Evolutionary conservation across 1,284 basidiomycete species (phyloP).

Genomic region (Pseudozyma flocculosa): DNA sequence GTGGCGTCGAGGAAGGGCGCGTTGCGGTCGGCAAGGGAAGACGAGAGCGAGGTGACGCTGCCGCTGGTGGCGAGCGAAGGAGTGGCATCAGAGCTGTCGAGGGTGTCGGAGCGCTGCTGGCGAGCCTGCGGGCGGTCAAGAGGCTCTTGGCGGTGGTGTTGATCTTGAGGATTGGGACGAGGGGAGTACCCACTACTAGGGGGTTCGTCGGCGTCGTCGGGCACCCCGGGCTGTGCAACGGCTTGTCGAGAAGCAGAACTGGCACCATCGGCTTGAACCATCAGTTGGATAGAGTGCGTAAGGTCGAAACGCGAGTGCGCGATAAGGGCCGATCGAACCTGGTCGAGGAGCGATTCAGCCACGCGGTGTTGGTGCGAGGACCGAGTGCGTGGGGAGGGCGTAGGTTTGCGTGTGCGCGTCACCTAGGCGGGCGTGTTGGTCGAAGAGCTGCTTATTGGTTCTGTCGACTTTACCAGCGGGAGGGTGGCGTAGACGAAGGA

Average conservation of each 20-base stretch:
- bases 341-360: background rate
- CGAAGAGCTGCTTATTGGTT: no score
- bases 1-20: background rate
- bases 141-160: slow-evolving; percentile 5
- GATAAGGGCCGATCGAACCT: background rate
- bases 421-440: no score
- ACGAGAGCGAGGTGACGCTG: slow-evolving; percentile 20
- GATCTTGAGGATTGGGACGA: slow-evolving; percentile 4
- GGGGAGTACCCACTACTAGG: slow-evolving; percentile 48
- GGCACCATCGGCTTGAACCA: slow-evolving; percentile 38
- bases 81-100: background rate
- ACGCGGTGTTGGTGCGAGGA: no score
- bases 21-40: slow-evolving; percentile 6
- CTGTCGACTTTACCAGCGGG: no score
- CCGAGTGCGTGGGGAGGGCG: no score
- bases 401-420: no score
- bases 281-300: slow-evolving; percentile 14
- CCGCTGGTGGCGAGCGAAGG: slow-evolving; percentile 5
- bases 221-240: slow-evolving; percentile 35
- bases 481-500: no score
- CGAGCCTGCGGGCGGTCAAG: slow-evolving; percentile 10
- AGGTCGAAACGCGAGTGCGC: background rate
- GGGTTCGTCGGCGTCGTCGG: slow-evolving; percentile 37
- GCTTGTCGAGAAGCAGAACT: slow-evolving; percentile 40
- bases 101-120: slow-evolving; percentile 4